Evolutionary conservation across 495 filamentous ascomycete species (phyloP).

Genomic region (Parathielavia hyrcaniae): DNA sequence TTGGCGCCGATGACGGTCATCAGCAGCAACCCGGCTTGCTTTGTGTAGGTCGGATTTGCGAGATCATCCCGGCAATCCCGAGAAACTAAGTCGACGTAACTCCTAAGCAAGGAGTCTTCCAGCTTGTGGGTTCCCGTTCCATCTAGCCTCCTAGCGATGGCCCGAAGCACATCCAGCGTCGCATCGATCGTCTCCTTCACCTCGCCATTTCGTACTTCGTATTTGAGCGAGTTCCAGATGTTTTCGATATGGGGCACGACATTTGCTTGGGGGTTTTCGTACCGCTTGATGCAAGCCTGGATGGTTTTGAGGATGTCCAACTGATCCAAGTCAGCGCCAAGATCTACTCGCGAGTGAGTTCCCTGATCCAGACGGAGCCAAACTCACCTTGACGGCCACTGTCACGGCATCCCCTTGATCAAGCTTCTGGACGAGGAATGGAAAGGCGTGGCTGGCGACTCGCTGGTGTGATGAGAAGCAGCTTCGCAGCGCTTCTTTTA

Average conservation of each 20-base stretch:
- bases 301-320: constrained; percentile 48
- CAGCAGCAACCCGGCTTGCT: constrained; percentile 43
- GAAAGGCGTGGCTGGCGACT: constrained; percentile 38
- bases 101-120: constrained; percentile 29
- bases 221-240: constrained; percentile 51
- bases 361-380: not conserved
- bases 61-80: constrained; percentile 42
- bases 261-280: constrained; percentile 36
- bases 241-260: constrained; percentile 39
- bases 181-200: constrained; percentile 45
- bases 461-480: constrained; percentile 44
- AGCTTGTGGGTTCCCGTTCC: constrained; percentile 32
- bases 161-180: constrained; percentile 42
- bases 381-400: constrained; percentile 42
- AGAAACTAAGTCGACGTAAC: constrained; percentile 36
- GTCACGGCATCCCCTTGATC: constrained; percentile 47
- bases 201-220: constrained; percentile 53
- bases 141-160: constrained; percentile 38
- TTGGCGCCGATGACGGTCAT: constrained; percentile 38
- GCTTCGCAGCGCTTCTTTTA: constrained; percentile 40
- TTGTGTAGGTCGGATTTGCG: constrained; percentile 40
- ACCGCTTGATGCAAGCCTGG: constrained; percentile 40
- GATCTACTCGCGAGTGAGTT: not conserved
- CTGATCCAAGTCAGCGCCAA: constrained; percentile 16
- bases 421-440: constrained; percentile 44